Base-by-base conservation (phyloP, 805 yeast species). In the Metschnikowia drakensbergensis region DNA sequence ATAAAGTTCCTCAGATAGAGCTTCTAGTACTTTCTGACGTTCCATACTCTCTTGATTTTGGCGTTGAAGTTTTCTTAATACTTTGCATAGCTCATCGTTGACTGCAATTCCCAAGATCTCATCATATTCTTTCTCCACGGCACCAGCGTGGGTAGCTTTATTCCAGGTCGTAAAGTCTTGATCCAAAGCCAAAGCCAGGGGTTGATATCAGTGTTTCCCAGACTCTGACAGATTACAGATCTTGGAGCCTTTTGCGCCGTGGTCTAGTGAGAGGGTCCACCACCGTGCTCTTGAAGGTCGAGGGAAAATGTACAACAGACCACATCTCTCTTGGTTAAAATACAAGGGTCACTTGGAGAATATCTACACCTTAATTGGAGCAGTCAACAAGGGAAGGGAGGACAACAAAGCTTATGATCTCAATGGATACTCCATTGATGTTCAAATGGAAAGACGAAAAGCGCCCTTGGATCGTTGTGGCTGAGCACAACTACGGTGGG, bases 401-500 rank as follows among this genome's bases (percentile, higher is more conserved):
- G 96, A 91, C 29, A 94, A 94, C 72, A 82, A 77, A 47, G 96
- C 90, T 6, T 84, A 85, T 60, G 98, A 94, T 68, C 75, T 86
- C 55, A 89, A 90, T 66, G 96, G 96, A 38, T 81, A 78, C 61
- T 80, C 90, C 27, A 94, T 78, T 91, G 51, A 94, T 94, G 97
- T 86, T 84, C 69, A 87, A 87, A 68, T 94, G 97, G 97, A 91
- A 92, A 67, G 74, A 82, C 45, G 94, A 88, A 52, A 58, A 69
- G 13, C 79, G 86, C 59, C 94, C 95, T 22, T 92, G 99, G 99
- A 79, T 83, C 57, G 97, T 94, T 39, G 86, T 94, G 55, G 98
- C 97, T 47, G 99, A 94, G 68, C 96, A 94, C 66, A 92, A 92
- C 71, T 94, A 92, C 64, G 99, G 99, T 72, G 99, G 99, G 99